Base-by-base conservation (phyloP, 257 asterid genomes). In the Solanum neorickii region DNA sequence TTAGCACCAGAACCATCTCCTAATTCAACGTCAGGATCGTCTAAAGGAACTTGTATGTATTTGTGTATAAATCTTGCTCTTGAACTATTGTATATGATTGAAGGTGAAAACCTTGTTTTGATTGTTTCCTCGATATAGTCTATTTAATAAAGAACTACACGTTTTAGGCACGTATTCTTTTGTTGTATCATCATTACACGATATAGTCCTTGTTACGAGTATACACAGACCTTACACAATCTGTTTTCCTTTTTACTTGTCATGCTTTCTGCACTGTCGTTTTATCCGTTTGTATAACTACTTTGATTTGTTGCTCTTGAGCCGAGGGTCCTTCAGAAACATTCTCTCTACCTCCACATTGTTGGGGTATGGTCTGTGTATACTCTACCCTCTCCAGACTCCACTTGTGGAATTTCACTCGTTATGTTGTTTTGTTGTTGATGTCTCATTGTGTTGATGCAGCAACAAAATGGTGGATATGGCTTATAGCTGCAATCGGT, bases 381-480 rank as follows among this genome's bases (percentile, higher is more conserved):
- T 0, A 52, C 60, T 52, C 60, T 52, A 52, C 23, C 60, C 60
- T 52, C 60, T 16, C 23, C 23, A 52, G 9, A 52, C 60, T 52
- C 9, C 9, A 52, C 60, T 16, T 52, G 60, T 16, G 23, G 60
- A 14, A 49, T 49, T 49, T 49, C 59, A 49, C 59, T 49, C 59
- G 66, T 20, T 52, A 18, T 52, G 62, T 52, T 59, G 66, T 59
- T 59, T 3, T 59, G 66, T 59, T 59, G 12, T 44, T 44, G 46
- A 41, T 41, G 46, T 2, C 11, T 42, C 46, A 9, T 42, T 42
- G 46, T 41, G 65, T 25, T 46, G 84, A 80, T 47, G 84, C 84
- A 80, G 84, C 84, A 46, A 47, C 1, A 80, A 84, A 66, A 39
- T 66, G 87, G 87, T 84, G 87, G 87, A 6, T 41, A 15, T 84